Conservation (phyloP, 768 basidiomycete genomes). For the Cantharellus anzutake region DNA sequence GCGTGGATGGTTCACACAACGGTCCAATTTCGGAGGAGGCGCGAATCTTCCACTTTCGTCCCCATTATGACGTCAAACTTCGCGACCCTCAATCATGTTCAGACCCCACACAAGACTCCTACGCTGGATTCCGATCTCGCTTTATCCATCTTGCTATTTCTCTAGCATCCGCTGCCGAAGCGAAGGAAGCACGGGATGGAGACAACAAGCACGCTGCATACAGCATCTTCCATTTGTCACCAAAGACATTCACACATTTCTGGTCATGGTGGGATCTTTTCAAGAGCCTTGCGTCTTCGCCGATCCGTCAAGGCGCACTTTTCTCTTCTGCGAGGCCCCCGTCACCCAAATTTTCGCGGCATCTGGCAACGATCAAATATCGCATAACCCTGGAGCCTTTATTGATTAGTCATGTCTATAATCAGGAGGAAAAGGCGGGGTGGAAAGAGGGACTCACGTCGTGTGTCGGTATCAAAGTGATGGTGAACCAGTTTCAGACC, state of each 20-base stretch:
- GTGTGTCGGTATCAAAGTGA: constrained; percentile 72
- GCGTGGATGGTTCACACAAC: constrained; percentile 42
- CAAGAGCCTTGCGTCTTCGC: constrained; percentile 55
- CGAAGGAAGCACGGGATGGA: constrained; percentile 14
- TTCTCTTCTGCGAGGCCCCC: constrained; percentile 46
- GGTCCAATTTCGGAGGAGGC: constrained; percentile 20
- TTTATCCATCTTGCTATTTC: constrained; percentile 87
- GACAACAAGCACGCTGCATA: constrained; percentile 16
- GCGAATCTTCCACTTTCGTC: constrained; percentile 57
- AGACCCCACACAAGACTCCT: constrained; percentile 25
- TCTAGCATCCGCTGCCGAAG: constrained; percentile 29
- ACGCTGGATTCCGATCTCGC: constrained; percentile 76
- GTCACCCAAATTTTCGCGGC: constrained; percentile 74
- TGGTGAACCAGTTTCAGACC: constrained; percentile 62
- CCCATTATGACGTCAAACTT: constrained; percentile 59
- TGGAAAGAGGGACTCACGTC: constrained; percentile 65
- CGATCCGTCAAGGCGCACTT: constrained; percentile 73
- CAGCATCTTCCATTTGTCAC: constrained; percentile 72
- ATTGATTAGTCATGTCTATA: constrained; percentile 73
- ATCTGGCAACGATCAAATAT: constrained; percentile 85
- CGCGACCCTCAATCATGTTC: constrained; percentile 14
- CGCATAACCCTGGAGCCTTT: constrained; percentile 57
- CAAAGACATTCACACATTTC: constrained; percentile 73
- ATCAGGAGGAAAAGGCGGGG: constrained; percentile 59
- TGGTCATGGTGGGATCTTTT: constrained; percentile 86